phyloP scores from a whole-genome alignment of 495 filamentous ascomycete species.

The Aspergillus incahuasiensis region DNA sequence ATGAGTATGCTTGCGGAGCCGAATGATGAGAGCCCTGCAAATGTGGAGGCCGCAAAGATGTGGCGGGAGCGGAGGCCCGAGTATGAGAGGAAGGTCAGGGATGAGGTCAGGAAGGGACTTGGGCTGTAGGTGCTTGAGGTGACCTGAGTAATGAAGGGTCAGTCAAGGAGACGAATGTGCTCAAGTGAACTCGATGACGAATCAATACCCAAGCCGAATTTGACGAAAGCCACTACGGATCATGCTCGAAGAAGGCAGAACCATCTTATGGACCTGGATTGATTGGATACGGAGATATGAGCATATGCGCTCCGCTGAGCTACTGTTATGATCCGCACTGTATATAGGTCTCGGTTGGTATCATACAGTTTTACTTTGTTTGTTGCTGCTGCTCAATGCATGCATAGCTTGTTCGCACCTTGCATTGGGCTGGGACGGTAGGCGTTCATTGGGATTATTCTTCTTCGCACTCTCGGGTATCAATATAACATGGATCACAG shows the following conservation, averaged over 20 bases:
- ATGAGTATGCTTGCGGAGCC: constrained; percentile 99
- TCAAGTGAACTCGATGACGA: neutral
- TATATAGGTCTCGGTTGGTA: neutral
- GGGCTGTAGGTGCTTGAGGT: constrained; percentile 30
- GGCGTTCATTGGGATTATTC: neutral
- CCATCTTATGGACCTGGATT: too few species aligned
- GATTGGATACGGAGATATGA: too few species aligned
- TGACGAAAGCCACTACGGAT: too few species aligned
- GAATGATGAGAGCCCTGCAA: constrained; percentile 97
- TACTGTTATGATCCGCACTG: neutral
- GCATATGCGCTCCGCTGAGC: neutral
- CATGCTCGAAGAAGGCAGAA: too few species aligned
- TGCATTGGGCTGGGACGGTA: neutral
- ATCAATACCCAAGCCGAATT: too few species aligned
- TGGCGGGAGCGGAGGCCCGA: constrained; percentile 82
- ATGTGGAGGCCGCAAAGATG: constrained; percentile 98
- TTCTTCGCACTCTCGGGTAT: neutral
- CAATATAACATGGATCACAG: neutral
- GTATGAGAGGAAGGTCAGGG: constrained; percentile 82
- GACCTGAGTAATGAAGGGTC: neutral
- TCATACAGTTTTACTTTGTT: neutral
- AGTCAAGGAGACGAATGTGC: neutral
- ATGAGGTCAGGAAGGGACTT: constrained; percentile 68
- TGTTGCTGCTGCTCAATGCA: neutral
- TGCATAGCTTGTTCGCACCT: neutral